These are phyloP conservation scores for Pseudomassariella vexata DNA, from an alignment of 2,329 filamentous ascomycete genomes.

Conservation along the genomic window DNA sequence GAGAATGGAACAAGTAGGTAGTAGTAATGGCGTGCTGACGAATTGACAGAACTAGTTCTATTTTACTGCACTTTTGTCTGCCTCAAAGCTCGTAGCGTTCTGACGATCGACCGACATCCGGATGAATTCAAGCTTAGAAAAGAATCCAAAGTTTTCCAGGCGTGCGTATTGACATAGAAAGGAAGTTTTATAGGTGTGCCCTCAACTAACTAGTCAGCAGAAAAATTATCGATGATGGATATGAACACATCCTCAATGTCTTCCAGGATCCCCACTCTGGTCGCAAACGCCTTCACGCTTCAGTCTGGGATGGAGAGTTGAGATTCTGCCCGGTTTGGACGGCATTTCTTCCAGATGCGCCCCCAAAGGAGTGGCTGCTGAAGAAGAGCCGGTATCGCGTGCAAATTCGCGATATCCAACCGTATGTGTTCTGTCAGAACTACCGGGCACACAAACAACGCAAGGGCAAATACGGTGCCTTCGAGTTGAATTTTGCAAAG, in stretches of 20 bases:
- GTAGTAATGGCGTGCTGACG: conserved; percentile 12
- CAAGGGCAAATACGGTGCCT: conserved; percentile 38
- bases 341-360: conserved; percentile 45
- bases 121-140: conserved; percentile 40
- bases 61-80: conserved; percentile 54
- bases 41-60: conserved; percentile 47
- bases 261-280: conserved; percentile 43
- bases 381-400: conserved; percentile 40
- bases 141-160: conserved; percentile 50
- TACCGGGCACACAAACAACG: conserved; percentile 50
- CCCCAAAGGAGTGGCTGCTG: conserved; percentile 31
- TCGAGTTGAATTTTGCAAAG: conserved; percentile 44
- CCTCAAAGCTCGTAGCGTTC: conserved; percentile 44
- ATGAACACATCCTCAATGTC: conserved; percentile 47
- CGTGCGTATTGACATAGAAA: conserved; percentile 33
- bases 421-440: conserved; percentile 53
- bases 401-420: conserved; percentile 47
- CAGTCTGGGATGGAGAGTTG: conserved; percentile 49
- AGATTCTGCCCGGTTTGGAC: conserved; percentile 57
- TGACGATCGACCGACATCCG: conserved; percentile 36
- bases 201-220: conserved; percentile 24
- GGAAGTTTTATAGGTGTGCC: background rate
- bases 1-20: too few relatives aligned
- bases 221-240: conserved; percentile 50
- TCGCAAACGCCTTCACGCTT: conserved; percentile 49